Evolutionary conservation across 805 yeast genomes (phyloP).

Genomic region (Wickerhamomyces hampshirensis): DNA sequence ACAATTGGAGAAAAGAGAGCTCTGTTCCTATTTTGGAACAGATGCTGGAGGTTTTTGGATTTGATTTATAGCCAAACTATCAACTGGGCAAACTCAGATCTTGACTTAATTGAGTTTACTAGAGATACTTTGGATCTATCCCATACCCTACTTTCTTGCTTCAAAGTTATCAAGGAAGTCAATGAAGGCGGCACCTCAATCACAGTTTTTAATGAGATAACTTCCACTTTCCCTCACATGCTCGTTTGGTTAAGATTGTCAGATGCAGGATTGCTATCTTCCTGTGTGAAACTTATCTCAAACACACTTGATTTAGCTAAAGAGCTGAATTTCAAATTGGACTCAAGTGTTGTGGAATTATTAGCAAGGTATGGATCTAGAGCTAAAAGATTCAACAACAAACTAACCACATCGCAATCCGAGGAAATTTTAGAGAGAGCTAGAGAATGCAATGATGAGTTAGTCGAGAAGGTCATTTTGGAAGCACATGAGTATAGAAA

Average conservation of each 20-base stretch:
- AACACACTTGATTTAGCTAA: slow-evolving; percentile 61
- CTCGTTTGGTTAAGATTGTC: slow-evolving; percentile 80
- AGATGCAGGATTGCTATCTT: slow-evolving; percentile 64
- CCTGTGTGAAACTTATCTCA: slow-evolving; percentile 69
- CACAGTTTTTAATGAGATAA: slow-evolving; percentile 46
- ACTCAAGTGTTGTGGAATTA: slow-evolving; percentile 45
- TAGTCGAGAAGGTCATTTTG: slow-evolving; percentile 49
- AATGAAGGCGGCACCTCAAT: slow-evolving; percentile 19
- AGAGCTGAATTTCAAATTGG: slow-evolving; percentile 47
- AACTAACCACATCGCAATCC: slow-evolving; percentile 62
- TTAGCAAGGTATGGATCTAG: slow-evolving; percentile 62
- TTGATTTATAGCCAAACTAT: slow-evolving; percentile 65
- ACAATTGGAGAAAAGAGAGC: slow-evolving; percentile 24
- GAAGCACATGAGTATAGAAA: slow-evolving; percentile 36
- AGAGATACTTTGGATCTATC: slow-evolving; percentile 82
- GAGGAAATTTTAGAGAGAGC: slow-evolving; percentile 59
- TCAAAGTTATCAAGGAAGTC: slow-evolving; percentile 39
- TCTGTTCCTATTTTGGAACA: slow-evolving; percentile 53
- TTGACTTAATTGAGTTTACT: slow-evolving; percentile 70
- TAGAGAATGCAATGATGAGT: slow-evolving; percentile 42
- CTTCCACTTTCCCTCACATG: slow-evolving; percentile 62
- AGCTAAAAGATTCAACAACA: slow-evolving; percentile 65
- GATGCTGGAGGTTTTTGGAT: slow-evolving; percentile 67
- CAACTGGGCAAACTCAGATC: slow-evolving; percentile 66
- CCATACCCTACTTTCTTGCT: slow-evolving; percentile 60